Base-by-base conservation (phyloP, 768 basidiomycete species). In the Rhodotorula diobovata region DNA sequence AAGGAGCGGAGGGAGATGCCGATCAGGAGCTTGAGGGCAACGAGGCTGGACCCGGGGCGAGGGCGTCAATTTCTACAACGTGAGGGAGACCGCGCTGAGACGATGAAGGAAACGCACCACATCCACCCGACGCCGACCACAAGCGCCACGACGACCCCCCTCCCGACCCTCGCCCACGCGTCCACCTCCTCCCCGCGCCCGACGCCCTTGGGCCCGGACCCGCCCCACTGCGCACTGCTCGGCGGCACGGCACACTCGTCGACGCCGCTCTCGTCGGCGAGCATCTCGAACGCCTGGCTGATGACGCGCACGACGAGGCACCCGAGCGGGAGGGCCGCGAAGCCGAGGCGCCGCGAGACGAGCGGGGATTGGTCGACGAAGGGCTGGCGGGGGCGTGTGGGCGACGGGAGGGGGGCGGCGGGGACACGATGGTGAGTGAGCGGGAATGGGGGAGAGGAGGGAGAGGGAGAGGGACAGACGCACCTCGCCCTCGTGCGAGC, bases 321-420 rank as follows among this genome's bases (percentile, higher is more conserved):
- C 0, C 93, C 92, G 5, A 98, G 84, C 0, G 96, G 96, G 32
- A 98, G 83, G 0, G 93, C 87, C 4, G 96, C 90, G 79, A 98
- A 96, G 25, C 96, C 96, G 16, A 99, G 84, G 12, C 96, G 87
- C 6, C 95, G 89, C 2, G 94, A 91, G 43, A 98, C 92, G 11
- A 94, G 84, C 12, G 94, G 94, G 2, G 94, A 94, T 78, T 96
- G 94, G 78, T 99, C 96, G 30, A 96, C 91, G 70, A 94, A 93
- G 5, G 89, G 84, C 79, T 93, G 91, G 88, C 91, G 71, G 63
- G 32, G 6, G 53, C 39, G n/a, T 48, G 41, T 53, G 25, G 53
- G 51, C 2, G 45, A 39, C 30, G 20, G 34, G 45, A 37, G 4
- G 37, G 30, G 54, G 9, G 35, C 35, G 56, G n/a, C 4, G n/a